phyloP scores from a whole-genome alignment of 805 yeast genomes.

The Barnettozyma populi region DNA sequence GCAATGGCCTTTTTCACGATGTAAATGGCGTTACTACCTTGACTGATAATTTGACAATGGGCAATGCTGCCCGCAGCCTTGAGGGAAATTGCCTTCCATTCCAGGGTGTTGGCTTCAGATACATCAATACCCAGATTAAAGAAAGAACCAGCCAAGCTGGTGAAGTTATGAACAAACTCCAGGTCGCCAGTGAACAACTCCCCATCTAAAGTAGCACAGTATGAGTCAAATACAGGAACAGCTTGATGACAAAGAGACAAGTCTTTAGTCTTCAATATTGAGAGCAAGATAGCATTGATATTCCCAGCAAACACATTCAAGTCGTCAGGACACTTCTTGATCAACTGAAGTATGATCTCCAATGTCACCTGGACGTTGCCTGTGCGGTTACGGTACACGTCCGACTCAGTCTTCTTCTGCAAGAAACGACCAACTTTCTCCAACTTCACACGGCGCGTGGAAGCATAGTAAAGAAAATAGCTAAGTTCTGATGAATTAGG shows the following conservation, averaged over 20 bases:
- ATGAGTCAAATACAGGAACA: constrained; percentile 40
- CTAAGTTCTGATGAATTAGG: constrained; percentile 92
- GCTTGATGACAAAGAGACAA: constrained; percentile 51
- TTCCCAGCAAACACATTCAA: constrained; percentile 74
- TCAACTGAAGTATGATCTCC: constrained; percentile 61
- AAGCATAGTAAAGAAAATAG: constrained; percentile 82
- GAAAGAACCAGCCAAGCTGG: constrained; percentile 29
- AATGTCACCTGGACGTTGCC: constrained; percentile 85
- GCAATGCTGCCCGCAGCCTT: constrained; percentile 38
- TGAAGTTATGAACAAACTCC: constrained; percentile 45
- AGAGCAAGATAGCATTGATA: constrained; percentile 53
- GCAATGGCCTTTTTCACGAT: constrained; percentile 18
- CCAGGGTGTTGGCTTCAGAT: constrained; percentile 28
- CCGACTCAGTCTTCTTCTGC: constrained; percentile 53
- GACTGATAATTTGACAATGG: constrained; percentile 24
- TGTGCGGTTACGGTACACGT: constrained; percentile 52
- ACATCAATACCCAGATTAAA: constrained; percentile 11
- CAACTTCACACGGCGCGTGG: constrained; percentile 81
- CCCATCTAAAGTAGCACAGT: constrained; percentile 50
- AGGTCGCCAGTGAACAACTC: constrained; percentile 63
- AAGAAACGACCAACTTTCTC: constrained; percentile 78
- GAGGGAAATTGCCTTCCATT: constrained; percentile 35
- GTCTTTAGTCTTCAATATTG: constrained; percentile 53
- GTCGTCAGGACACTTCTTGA: constrained; percentile 74
- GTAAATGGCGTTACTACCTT: constrained; percentile 10